A percentile compares a stretch with the other conserved stretches of the same genome.
Evolutionary conservation across 495 filamentous ascomycete genomes (phyloP).

Genomic region (Neurospora sp.): DNA sequence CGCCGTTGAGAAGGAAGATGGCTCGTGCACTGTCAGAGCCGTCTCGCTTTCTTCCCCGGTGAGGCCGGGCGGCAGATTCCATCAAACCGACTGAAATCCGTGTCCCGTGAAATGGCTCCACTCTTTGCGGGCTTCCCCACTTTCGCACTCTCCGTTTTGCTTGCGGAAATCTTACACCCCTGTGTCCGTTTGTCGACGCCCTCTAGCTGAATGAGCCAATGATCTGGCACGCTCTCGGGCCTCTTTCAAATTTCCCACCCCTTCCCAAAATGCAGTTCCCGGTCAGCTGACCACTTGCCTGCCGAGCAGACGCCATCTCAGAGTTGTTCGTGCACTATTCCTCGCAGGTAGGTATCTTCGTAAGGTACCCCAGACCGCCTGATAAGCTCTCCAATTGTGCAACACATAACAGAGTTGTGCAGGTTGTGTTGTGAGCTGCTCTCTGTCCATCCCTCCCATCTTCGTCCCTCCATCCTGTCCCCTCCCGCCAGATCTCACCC

Average conservation of each 20-base stretch:
- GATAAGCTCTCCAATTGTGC: neutral
- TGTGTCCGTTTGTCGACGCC: neutral
- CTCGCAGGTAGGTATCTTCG: neutral
- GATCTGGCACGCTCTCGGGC: no score
- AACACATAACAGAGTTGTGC: neutral
- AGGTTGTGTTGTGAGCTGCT: neutral
- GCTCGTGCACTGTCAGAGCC: neutral
- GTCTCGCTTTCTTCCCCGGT: slow-evolving; percentile 9
- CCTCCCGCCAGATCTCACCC: neutral
- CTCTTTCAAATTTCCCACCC: neutral
- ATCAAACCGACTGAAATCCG: slow-evolving; percentile 1
- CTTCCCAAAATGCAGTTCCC: neutral
- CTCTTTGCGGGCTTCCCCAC: neutral
- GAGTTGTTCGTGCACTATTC: neutral
- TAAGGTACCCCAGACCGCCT: neutral
- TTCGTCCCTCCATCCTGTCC: neutral
- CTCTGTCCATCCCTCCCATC: neutral
- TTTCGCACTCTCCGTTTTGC: neutral
- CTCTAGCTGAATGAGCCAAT: neutral
- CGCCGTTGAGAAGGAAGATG: neutral
- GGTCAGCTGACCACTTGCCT: neutral
- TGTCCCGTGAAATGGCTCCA: neutral
- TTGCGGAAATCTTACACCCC: neutral
- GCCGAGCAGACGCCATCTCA: neutral
- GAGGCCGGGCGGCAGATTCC: slow-evolving; percentile 10